Evolutionary conservation across 148 eudicot species (phyloP).

Genomic region (Arctostaphylos glauca): DNA sequence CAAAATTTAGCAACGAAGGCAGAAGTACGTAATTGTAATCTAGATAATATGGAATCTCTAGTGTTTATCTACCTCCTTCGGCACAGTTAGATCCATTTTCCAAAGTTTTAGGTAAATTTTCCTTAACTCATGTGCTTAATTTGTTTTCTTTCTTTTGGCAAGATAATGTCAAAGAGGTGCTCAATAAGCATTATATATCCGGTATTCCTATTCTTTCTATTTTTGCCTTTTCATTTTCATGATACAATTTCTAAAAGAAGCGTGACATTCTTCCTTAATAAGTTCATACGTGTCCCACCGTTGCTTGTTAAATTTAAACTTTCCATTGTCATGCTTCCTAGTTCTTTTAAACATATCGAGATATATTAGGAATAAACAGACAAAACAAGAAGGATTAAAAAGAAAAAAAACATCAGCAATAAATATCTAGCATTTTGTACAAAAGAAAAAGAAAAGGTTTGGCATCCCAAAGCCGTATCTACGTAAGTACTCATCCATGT

Average conservation of each 20-base stretch:
- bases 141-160: background rate
- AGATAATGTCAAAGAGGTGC: background rate
- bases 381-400: too few species aligned
- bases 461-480: too few species aligned
- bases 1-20: background rate
- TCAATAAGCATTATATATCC: background rate
- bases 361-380: too few species aligned
- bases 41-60: background rate
- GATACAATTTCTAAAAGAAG: background rate
- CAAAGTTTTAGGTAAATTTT: background rate
- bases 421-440: too few species aligned
- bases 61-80: background rate
- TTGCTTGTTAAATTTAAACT: too few species aligned
- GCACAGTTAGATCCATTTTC: background rate
- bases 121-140: background rate
- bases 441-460: too few species aligned
- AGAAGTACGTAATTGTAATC: background rate
- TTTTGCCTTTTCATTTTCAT: too few species aligned
- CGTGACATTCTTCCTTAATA: background rate
- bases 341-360: too few species aligned
- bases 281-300: too few species aligned
- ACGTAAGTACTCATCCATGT: too few species aligned
- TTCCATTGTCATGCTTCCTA: too few species aligned
- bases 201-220: background rate
- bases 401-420: too few species aligned